phyloP scores from a whole-genome alignment of 768 basidiomycete genomes.

The Kwoniella sp. region DNA sequence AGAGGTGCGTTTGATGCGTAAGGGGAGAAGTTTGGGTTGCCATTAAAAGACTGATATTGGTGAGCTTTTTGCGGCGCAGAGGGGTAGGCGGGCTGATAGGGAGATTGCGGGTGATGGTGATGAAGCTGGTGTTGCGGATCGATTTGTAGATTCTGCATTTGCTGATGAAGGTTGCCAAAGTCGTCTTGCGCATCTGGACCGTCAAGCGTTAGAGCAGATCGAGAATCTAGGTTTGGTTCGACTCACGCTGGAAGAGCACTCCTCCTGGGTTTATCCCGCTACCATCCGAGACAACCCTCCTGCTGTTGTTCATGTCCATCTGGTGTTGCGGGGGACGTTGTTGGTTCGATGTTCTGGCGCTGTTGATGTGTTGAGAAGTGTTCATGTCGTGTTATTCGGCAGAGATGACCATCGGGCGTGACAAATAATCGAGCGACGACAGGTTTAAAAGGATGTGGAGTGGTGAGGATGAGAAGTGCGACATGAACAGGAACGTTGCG shows the following conservation, averaged over 20 bases:
- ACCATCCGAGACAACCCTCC: not conserved
- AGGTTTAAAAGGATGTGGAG: too few species aligned
- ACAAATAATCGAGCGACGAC: too few species aligned
- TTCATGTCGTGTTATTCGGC: not conserved
- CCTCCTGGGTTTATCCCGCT: not conserved
- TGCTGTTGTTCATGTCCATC: not conserved
- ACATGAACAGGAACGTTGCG: too few species aligned
- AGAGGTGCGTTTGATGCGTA: not conserved
- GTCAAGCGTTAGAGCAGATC: too few species aligned
- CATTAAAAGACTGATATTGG: constrained; percentile 9
- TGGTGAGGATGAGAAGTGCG: too few species aligned
- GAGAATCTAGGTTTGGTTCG: too few species aligned
- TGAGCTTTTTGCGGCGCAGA: not conserved
- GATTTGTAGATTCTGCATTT: not conserved
- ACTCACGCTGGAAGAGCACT: not conserved
- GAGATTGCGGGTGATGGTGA: not conserved
- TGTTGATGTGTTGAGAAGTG: not conserved
- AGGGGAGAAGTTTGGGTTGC: constrained; percentile 3
- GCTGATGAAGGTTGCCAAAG: not conserved
- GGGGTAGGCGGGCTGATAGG: constrained; percentile 4
- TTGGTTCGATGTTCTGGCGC: too few species aligned
- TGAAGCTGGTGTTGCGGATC: not conserved
- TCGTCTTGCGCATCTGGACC: not conserved
- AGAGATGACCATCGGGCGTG: not conserved
- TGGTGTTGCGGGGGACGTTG: not conserved